Percentiles rank a stretch among this genome's conserved stretches.
Conservation (phyloP, 2,329 filamentous ascomycete genomes). For the Botrytis sinoallii region DNA sequence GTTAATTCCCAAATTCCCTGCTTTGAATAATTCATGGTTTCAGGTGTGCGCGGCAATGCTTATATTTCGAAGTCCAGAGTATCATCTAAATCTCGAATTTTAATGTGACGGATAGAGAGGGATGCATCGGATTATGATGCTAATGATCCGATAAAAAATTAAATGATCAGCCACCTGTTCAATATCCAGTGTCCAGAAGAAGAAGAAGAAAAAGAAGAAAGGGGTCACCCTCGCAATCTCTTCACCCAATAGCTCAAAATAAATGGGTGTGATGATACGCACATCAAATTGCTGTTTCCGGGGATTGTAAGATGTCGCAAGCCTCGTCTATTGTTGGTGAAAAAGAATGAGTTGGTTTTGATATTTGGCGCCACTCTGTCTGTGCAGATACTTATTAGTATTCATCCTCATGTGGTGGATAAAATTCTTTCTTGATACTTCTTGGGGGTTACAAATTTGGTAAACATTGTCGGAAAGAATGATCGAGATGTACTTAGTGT, state of each 20-base stretch:
- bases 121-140: not conserved
- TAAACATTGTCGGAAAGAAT: not conserved
- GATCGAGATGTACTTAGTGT: not conserved
- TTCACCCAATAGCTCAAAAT: not conserved
- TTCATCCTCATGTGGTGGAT: not conserved
- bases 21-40: not conserved
- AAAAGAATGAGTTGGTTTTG: not conserved
- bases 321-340: not conserved
- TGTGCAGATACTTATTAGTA: not conserved
- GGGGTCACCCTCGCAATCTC: not conserved
- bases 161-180: not conserved
- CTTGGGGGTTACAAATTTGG: not conserved
- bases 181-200: not conserved
- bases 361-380: not conserved
- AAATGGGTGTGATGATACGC: not conserved
- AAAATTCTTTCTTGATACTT: not conserved
- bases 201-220: not conserved
- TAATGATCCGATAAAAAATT: slow-evolving; percentile 11
- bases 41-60: not conserved
- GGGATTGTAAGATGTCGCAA: not conserved
- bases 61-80: not conserved
- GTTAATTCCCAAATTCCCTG: not conserved
- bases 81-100: not conserved
- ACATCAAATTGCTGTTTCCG: slow-evolving; percentile 8
- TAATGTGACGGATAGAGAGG: not conserved